phyloP scores from a whole-genome alignment of 345 rosid genomes.

The Acer yangbiense region DNA sequence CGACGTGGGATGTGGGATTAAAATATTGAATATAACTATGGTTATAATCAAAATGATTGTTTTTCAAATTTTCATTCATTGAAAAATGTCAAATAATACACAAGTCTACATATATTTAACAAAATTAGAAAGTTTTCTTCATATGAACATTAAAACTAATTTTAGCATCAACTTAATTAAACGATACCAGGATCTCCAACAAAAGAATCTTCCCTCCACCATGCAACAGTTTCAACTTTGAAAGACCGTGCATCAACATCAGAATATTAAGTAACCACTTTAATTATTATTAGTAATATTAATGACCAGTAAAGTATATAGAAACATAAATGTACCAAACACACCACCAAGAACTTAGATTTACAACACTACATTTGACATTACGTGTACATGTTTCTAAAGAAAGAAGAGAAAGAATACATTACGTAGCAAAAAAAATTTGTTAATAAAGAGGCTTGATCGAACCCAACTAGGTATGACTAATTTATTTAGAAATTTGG shows the following conservation, averaged over 20 bases:
- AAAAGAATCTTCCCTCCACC: not conserved
- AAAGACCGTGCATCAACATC: constrained; percentile 1
- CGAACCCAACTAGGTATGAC: not conserved
- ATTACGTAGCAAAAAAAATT: not conserved
- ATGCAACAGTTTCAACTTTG: not conserved
- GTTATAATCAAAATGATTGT: no score
- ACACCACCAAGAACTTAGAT: not conserved
- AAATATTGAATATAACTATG: no score
- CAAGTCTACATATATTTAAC: no score
- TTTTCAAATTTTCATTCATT: no score
- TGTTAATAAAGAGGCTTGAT: not conserved
- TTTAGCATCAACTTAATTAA: not conserved
- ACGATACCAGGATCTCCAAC: not conserved
- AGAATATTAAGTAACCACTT: not conserved
- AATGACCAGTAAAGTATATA: not conserved
- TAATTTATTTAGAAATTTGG: not conserved
- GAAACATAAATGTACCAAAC: not conserved
- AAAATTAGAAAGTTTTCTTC: not conserved
- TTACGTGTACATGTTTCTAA: not conserved
- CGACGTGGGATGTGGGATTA: no score
- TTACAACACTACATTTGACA: not conserved
- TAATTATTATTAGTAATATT: not conserved
- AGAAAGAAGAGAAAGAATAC: not conserved
- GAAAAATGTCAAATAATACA: no score
- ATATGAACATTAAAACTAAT: not conserved